These are phyloP conservation scores for Triticum urartu DNA, from an alignment of 176 grass and related monocot genomes.

Conservation along the genomic window DNA sequence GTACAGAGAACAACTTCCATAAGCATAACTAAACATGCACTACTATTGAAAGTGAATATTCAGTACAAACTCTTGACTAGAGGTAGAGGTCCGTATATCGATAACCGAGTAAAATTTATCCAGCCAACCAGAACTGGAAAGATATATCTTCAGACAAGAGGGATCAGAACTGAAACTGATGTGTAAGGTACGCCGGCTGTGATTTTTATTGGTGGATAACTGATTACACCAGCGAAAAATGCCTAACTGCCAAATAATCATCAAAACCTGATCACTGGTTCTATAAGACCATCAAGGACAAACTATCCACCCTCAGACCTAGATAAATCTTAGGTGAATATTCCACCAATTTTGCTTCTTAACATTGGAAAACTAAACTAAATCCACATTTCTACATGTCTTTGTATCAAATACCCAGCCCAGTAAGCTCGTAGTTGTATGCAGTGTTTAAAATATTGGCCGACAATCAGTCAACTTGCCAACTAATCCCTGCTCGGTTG, in stretches of 20 bases:
- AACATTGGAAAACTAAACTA: not conserved
- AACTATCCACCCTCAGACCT: not conserved
- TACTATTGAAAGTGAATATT: not conserved
- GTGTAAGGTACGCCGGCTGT: not conserved
- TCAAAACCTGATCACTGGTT: not conserved
- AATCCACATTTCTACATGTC: not conserved
- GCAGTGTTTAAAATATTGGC: too few species aligned
- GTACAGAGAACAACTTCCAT: not conserved
- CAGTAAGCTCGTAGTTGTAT: not conserved
- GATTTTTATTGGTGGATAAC: not conserved
- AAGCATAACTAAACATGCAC: not conserved
- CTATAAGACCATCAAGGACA: too few species aligned
- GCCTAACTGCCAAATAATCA: not conserved
- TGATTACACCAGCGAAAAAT: not conserved
- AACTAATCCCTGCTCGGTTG: too few species aligned
- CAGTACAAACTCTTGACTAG: not conserved
- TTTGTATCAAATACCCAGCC: not conserved
- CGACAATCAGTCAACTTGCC: too few species aligned
- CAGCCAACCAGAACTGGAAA: not conserved
- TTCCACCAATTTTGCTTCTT: not conserved
- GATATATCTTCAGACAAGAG: not conserved
- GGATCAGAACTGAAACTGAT: constrained; percentile 1
- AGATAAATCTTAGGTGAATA: not conserved
- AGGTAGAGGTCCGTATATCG: not conserved
- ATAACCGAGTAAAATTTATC: not conserved